These are phyloP conservation scores for Tetracladium maxilliforme DNA, from an alignment of 2,329 filamentous ascomycete species.

Conservation along the genomic window DNA sequence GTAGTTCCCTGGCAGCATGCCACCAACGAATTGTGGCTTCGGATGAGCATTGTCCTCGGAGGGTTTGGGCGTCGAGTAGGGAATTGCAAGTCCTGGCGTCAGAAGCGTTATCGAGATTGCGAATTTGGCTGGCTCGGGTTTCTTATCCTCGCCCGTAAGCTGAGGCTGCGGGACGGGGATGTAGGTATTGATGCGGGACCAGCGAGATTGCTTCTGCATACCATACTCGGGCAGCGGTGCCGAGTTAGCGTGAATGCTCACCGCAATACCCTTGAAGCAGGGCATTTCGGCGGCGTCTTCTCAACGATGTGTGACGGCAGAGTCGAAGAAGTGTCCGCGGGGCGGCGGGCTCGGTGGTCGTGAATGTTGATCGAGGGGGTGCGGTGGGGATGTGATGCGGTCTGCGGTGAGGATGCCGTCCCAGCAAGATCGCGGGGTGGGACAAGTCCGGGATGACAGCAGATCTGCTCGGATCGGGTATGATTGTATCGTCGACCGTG, in stretches of 20 bases:
- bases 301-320: too few species aligned
- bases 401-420: too few species aligned
- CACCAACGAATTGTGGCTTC: constrained; percentile 67
- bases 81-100: constrained; percentile 75
- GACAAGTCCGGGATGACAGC: too few species aligned
- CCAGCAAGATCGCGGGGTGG: too few species aligned
- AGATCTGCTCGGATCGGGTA: too few species aligned
- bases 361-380: too few species aligned
- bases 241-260: constrained; percentile 78
- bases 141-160: constrained; percentile 48
- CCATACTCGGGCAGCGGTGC: constrained; percentile 83
- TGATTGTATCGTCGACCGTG: too few species aligned
- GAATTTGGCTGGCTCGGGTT: constrained; percentile 88
- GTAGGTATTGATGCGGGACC: constrained; percentile 89
- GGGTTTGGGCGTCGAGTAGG: constrained; percentile 80
- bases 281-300: constrained; percentile 60
- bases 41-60: constrained; percentile 65
- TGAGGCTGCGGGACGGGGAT: constrained; percentile 88
- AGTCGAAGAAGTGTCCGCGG: too few species aligned
- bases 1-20: constrained; percentile 41
- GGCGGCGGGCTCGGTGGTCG: too few species aligned
- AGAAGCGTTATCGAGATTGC: constrained; percentile 95
- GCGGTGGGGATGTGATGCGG: too few species aligned
- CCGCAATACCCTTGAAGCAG: constrained; percentile 98
- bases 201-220: constrained; percentile 82